A percentile compares a stretch with the other conserved stretches of the same genome.
Conservation (phyloP, 1,284 basidiomycete species). For the Cryptococcus hybrid region DNA sequence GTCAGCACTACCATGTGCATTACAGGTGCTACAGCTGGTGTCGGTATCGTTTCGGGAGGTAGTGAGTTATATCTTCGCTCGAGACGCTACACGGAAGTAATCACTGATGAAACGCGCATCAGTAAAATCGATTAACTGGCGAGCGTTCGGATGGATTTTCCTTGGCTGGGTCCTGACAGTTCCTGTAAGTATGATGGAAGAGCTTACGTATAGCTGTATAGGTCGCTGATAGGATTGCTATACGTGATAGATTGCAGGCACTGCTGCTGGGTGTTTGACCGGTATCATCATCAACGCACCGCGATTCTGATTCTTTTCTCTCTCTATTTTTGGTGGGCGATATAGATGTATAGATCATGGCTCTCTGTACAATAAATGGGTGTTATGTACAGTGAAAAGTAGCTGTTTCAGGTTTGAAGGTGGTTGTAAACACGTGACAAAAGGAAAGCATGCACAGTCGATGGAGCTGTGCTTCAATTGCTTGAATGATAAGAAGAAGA, state of each 20-base stretch:
- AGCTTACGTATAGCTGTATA: neutral
- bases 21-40: conserved; percentile 43
- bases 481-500: too few relatives aligned
- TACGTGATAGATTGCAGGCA: conserved; percentile 42
- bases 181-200: conserved; percentile 21
- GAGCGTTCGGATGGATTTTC: conserved; percentile 40
- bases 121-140: conserved; percentile 28
- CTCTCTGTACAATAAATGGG: too few relatives aligned
- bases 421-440: too few relatives aligned
- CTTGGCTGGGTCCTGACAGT: conserved; percentile 51
- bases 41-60: conserved; percentile 33
- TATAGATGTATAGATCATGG: too few relatives aligned
- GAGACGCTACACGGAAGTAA: too few relatives aligned
- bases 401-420: too few relatives aligned
- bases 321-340: too few relatives aligned
- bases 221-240: conserved; percentile 28
- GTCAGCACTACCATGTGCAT: conserved; percentile 51
- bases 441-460: too few relatives aligned
- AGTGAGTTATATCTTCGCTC: too few relatives aligned
- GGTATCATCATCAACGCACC: conserved; percentile 50
- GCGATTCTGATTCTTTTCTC: neutral
- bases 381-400: too few relatives aligned
- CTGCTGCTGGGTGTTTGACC: conserved; percentile 45
- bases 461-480: too few relatives aligned
- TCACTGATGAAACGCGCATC: too few relatives aligned